Conservation (phyloP, 805 yeast genomes). For the Brettanomyces sp. region DNA sequence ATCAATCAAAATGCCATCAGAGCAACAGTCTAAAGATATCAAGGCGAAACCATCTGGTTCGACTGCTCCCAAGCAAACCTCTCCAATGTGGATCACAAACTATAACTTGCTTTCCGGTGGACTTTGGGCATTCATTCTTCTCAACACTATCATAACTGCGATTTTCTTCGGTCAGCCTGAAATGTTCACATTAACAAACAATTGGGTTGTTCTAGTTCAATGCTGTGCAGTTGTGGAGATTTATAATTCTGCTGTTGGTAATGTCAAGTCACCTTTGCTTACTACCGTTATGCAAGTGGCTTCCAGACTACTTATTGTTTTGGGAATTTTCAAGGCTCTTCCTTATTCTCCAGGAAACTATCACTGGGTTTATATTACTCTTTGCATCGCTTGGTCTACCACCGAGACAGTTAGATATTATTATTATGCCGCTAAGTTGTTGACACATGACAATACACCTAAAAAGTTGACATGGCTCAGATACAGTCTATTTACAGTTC, state of each 20-base stretch:
- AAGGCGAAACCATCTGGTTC: background rate
- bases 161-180: conserved; percentile 48
- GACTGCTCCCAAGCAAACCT: background rate
- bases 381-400: conserved; percentile 80
- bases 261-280: conserved; percentile 74
- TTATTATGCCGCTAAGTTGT: conserved; percentile 67
- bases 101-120: conserved; percentile 25
- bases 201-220: conserved; percentile 59
- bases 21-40: background rate
- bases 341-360: conserved; percentile 61
- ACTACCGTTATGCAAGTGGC: conserved; percentile 85
- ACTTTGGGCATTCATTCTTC: conserved; percentile 23
- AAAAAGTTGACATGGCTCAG: conserved; percentile 56
- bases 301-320: conserved; percentile 72
- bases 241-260: conserved; percentile 65
- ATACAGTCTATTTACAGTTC: conserved; percentile 70
- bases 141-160: conserved; percentile 17
- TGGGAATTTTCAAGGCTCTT: conserved; percentile 70
- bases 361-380: conserved; percentile 53
- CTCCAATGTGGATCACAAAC: conserved; percentile 22
- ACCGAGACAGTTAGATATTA: conserved; percentile 90
- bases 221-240: conserved; percentile 74
- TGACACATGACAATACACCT: conserved; percentile 45
- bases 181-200: conserved; percentile 50
- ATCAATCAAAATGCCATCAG: background rate